Base-by-base conservation (phyloP, 192 early-diverging fungal species). In the Chytriomyces sp. region DNA sequence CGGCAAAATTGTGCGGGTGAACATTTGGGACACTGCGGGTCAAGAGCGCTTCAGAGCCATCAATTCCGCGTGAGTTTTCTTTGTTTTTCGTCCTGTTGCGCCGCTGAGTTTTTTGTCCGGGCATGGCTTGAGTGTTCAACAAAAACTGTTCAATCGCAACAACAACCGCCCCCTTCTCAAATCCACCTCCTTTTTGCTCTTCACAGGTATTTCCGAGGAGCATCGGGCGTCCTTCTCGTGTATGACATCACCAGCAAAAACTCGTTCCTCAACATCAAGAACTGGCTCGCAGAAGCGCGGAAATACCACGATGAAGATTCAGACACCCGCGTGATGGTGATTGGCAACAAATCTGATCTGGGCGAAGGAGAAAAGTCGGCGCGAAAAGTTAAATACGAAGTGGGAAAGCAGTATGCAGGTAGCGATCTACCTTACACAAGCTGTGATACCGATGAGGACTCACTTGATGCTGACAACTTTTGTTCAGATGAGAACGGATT, bases 261-360 rank as follows among this genome's bases (percentile, higher is more conserved):
- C 48, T 97, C 96, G 46, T 99, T 96, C 82, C 95, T 97, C 81
- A 96, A 93, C 82, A 96, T 98, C 16, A 92, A 91, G 50, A 93
- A 94, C 64, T 99, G 98, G 98, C 88, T 99, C 68, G 97, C 97
- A 86, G 97, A 99, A 83, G 88, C 98, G 61, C 80, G 82, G 53
- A 68, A 77, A n/a, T 80, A 77, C 65, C 20, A n/a, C 20, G 16
- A 13, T 13, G 53, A 13, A 57, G 53, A 57, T 3, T 67, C 59
- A 9, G 95, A 96, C 82, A 92, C 87, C 85, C 97, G 97, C 87
- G 97, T 99, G 89, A 93, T 95, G 43, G 97, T 98, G 60, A 98
- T 98, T 93, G 97, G 97, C 67, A 99, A 99, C 90, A 99, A 99
- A 93, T 94, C 75, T 78, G 97, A 99, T 93, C 87, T 98, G 3